These are phyloP conservation scores for Phytophthora cryptogea DNA, from an alignment of 352 stramenopile species.

Conservation along the genomic window DNA sequence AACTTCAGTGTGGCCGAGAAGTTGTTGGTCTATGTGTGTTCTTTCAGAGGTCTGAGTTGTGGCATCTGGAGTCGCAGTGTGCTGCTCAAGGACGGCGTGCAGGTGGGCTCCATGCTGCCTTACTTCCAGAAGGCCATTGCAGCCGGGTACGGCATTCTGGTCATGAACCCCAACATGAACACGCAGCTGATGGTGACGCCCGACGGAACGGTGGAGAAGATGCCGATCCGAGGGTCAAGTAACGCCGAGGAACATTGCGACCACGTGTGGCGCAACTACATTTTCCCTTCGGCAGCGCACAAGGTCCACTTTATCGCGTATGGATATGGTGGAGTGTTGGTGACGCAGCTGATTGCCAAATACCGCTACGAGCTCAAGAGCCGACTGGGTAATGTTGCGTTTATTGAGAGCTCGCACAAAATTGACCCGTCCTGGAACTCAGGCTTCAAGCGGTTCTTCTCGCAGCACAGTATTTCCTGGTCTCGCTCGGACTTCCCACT, in stretches of 20 bases:
- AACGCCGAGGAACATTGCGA: constrained; percentile 89
- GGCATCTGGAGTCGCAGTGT: constrained; percentile 90
- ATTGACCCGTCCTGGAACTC: constrained; percentile 72
- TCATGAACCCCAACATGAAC: constrained; percentile 93
- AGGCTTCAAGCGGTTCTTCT: constrained; percentile 83
- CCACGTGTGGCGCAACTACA: constrained; percentile 89
- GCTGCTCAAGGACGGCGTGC: constrained; percentile 83
- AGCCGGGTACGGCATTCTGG: constrained; percentile 81
- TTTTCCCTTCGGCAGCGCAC: constrained; percentile 74
- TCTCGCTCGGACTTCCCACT: constrained; percentile 66
- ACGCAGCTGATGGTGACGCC: constrained; percentile 73
- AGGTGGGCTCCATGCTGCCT: constrained; percentile 89
- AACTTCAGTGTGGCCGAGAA: constrained; percentile 81
- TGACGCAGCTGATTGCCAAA: constrained; percentile 84
- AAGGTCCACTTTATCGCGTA: constrained; percentile 92
- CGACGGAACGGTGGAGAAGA: constrained; percentile 66
- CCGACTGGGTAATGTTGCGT: constrained; percentile 83
- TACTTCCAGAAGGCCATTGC: constrained; percentile 81
- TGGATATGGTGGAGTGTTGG: constrained; percentile 78
- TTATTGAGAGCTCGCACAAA: constrained; percentile 89
- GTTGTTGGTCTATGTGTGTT: constrained; percentile 85
- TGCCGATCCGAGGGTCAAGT: constrained; percentile 80
- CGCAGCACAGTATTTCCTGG: constrained; percentile 82
- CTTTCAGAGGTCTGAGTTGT: constrained; percentile 72
- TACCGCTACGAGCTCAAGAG: constrained; percentile 80